phyloP scores from a whole-genome alignment of 352 stramenopile species.

The Phytophthora hybrid region DNA sequence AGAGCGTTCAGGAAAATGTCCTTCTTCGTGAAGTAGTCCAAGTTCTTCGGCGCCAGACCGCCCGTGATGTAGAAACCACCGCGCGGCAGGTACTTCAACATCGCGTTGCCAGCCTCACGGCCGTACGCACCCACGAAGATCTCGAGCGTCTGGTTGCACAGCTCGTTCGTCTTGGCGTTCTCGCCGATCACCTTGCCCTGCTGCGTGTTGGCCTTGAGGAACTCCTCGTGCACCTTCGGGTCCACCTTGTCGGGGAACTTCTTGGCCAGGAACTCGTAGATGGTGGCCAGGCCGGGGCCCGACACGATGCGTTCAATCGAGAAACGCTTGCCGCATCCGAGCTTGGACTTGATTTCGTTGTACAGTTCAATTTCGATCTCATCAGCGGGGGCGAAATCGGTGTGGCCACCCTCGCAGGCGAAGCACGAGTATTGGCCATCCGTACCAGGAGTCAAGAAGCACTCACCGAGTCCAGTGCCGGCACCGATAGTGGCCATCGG shows the following conservation, averaged over 20 bases:
- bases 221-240: conserved; percentile 71
- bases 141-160: conserved; percentile 90
- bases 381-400: conserved; percentile 92
- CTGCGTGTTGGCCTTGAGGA: conserved; percentile 54
- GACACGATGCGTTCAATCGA: conserved; percentile 96
- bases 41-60: conserved; percentile 96
- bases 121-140: conserved; percentile 90
- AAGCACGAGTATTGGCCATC: conserved; percentile 90
- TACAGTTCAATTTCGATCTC: conserved; percentile 87
- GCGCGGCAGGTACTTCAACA: conserved; percentile 94
- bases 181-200: conserved; percentile 74
- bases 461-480: conserved; percentile 96
- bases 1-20: conserved; percentile 75
- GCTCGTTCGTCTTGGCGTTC: conserved; percentile 76
- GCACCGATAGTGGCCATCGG: conserved; percentile 96
- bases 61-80: conserved; percentile 96
- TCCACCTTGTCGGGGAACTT: conserved; percentile 91
- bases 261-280: conserved; percentile 95
- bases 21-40: conserved; percentile 89
- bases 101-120: conserved; percentile 81
- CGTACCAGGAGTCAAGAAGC: conserved; percentile 91
- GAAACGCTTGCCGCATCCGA: conserved; percentile 82
- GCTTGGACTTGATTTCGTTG: conserved; percentile 75
- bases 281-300: conserved; percentile 93
- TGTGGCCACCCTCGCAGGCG: conserved; percentile 93